Conservation (phyloP, 306 rosid species). For the Castanopsis chinensis region DNA sequence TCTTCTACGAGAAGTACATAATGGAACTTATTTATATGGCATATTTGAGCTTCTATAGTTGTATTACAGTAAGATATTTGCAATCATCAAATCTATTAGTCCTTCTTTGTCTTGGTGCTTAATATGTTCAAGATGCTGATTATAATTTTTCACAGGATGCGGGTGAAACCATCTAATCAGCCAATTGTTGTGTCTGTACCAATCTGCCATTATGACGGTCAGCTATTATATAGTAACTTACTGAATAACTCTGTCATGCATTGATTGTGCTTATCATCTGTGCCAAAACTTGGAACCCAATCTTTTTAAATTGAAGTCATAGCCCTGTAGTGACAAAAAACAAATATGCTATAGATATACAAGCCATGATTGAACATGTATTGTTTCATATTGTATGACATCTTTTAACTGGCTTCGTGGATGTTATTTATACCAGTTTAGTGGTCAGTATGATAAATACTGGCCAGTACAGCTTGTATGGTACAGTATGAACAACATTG, state of each 20-base stretch:
- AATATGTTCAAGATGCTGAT: slow-evolving; percentile 13
- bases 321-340: background rate
- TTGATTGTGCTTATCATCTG: background rate
- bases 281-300: background rate
- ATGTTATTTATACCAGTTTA: background rate
- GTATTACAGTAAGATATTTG: background rate
- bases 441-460: too few species aligned
- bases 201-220: slow-evolving; percentile 84
- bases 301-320: background rate
- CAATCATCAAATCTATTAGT: background rate
- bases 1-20: background rate
- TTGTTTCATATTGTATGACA: background rate
- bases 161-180: slow-evolving; percentile 57
- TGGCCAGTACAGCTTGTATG: background rate
- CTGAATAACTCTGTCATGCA: background rate
- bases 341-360: background rate
- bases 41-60: background rate
- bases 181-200: slow-evolving; percentile 81
- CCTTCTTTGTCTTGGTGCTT: slow-evolving; percentile 8
- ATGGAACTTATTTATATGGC: slow-evolving; percentile 6
- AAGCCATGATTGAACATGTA: background rate
- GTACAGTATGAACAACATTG: background rate
- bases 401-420: background rate
- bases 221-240: slow-evolving; percentile 31
- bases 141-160: slow-evolving; percentile 60